These are phyloP conservation scores for Chamaecrista fasciculata DNA, from an alignment of 306 rosid species.

Conservation along the genomic window DNA sequence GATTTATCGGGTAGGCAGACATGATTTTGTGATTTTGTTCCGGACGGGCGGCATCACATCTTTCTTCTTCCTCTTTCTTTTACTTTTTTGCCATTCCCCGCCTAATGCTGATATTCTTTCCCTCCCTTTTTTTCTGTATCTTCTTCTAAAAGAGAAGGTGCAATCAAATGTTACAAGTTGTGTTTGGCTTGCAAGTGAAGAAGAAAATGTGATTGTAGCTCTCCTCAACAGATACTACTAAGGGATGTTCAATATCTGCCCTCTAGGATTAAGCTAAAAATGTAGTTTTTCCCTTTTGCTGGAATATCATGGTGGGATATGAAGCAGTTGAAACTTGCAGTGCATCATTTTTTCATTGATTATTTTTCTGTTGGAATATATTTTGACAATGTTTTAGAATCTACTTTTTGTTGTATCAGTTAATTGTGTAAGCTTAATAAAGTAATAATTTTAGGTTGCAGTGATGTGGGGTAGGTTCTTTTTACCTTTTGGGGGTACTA, in stretches of 20 bases:
- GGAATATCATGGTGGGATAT: conserved; percentile 60
- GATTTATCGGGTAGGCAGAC: conserved; percentile 52
- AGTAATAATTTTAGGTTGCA: conserved; percentile 34
- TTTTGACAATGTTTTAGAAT: conserved; percentile 44
- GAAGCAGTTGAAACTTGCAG: conserved; percentile 77
- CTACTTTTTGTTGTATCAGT: conserved; percentile 32
- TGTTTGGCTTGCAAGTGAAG: conserved; percentile 80
- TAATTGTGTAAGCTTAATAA: conserved; percentile 21
- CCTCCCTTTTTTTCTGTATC: conserved; percentile 36
- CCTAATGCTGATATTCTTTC: conserved; percentile 41
- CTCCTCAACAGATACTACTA: conserved; percentile 78
- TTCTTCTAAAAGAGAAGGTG: conserved; percentile 71
- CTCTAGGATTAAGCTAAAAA: conserved; percentile 72
- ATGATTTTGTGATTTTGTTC: conserved; percentile 74
- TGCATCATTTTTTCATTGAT: conserved; percentile 88
- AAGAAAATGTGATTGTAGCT: conserved; percentile 89
- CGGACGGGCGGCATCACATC: conserved; percentile 43
- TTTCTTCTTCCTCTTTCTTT: conserved; percentile 1
- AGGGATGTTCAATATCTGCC: conserved; percentile 87
- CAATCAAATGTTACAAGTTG: conserved; percentile 56
- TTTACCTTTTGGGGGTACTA: neutral
- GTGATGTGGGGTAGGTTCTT: neutral
- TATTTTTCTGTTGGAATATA: conserved; percentile 73
- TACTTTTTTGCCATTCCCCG: conserved; percentile 4
- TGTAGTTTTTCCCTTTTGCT: conserved; percentile 50